phyloP scores from a whole-genome alignment of 768 basidiomycete species.

The Rhizopogon vesiculosus region DNA sequence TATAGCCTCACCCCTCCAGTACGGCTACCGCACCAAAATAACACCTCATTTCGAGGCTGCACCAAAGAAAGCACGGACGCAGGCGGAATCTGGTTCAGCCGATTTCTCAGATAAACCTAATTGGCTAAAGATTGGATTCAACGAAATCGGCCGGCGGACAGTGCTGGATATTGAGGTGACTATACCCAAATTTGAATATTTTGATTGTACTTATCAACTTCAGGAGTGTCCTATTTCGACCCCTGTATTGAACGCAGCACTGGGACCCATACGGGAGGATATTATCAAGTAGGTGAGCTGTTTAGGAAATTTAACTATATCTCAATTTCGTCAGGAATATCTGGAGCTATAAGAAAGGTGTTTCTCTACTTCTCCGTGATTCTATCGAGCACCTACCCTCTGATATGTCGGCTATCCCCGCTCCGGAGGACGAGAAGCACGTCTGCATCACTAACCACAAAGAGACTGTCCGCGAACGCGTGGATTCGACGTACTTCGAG shows the following conservation, averaged over 20 bases:
- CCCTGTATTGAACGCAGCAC: constrained; percentile 65
- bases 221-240: constrained; percentile 94
- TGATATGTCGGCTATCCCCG: constrained; percentile 22
- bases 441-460: constrained; percentile 84
- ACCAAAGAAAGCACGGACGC: constrained; percentile 34
- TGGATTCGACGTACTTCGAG: constrained; percentile 79
- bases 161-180: constrained; percentile 89
- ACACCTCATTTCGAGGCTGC: constrained; percentile 94
- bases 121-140: constrained; percentile 89
- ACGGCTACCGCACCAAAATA: constrained; percentile 93
- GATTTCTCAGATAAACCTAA: constrained; percentile 36
- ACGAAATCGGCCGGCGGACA: constrained; percentile 63
- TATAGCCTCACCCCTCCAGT: constrained; percentile 83
- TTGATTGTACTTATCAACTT: background rate
- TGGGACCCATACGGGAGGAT: constrained; percentile 54
- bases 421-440: constrained; percentile 47
- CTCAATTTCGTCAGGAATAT: constrained; percentile 56
- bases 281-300: constrained; percentile 55
- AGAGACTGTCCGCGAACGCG: constrained; percentile 74
- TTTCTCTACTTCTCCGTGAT: constrained; percentile 87
- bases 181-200: background rate
- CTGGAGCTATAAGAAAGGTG: constrained; percentile 76
- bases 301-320: background rate
- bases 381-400: constrained; percentile 42
- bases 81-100: background rate